Conservation (phyloP, 2,329 filamentous ascomycete genomes). For the Metarhizium sp. region DNA sequence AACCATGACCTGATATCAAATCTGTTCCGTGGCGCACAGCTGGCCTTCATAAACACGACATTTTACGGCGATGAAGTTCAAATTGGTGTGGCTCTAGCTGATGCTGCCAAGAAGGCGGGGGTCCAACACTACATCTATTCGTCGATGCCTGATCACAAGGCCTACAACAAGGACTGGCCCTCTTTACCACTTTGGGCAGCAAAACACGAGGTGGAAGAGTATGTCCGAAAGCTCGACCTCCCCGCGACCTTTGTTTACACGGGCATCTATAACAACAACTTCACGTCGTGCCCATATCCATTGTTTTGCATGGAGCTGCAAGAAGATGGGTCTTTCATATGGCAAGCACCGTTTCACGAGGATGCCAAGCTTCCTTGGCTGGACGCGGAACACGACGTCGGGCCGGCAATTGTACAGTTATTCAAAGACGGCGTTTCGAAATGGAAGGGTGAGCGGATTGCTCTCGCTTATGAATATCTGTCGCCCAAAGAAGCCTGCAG, state of each 20-base stretch:
- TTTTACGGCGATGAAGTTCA: slow-evolving; percentile 92
- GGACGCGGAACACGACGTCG: slow-evolving; percentile 92
- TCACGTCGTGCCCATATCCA: slow-evolving; percentile 85
- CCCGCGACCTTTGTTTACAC: slow-evolving; percentile 91
- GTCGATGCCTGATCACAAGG: slow-evolving; percentile 90
- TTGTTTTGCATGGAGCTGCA: slow-evolving; percentile 92
- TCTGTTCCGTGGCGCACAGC: slow-evolving; percentile 73
- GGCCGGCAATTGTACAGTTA: slow-evolving; percentile 82
- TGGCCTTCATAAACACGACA: slow-evolving; percentile 96
- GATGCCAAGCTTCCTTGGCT: slow-evolving; percentile 87
- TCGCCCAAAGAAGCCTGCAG: slow-evolving; percentile 75
- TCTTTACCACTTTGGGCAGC: slow-evolving; percentile 83
- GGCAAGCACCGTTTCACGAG: slow-evolving; percentile 90
- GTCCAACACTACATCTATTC: slow-evolving; percentile 93
- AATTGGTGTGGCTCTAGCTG: slow-evolving; percentile 80
- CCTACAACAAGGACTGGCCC: slow-evolving; percentile 68
- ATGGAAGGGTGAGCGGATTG: slow-evolving; percentile 73
- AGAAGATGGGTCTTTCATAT: slow-evolving; percentile 75
- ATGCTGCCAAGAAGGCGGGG: slow-evolving; percentile 75
- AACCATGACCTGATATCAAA: slow-evolving; percentile 64
- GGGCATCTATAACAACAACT: slow-evolving; percentile 99
- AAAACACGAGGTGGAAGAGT: slow-evolving; percentile 89
- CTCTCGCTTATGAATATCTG: slow-evolving; percentile 82
- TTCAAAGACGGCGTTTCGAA: slow-evolving; percentile 86
- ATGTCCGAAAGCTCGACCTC: slow-evolving; percentile 72